Conservation (phyloP, 1,284 basidiomycete species). For the Leccinum discolor region DNA sequence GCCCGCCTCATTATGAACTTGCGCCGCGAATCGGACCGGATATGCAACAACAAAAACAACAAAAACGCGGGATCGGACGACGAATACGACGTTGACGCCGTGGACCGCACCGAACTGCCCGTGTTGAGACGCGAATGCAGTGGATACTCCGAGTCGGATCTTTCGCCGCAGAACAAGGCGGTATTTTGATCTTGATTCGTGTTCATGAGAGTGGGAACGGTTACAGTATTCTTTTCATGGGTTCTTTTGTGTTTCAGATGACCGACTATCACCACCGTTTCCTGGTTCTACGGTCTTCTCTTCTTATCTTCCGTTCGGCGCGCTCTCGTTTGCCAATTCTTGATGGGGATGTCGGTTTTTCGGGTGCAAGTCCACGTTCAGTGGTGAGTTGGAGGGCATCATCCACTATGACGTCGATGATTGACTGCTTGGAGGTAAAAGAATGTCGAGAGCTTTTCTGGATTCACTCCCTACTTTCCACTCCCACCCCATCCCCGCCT, state of each 20-base stretch:
- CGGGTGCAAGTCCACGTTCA: neutral
- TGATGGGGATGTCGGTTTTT: neutral
- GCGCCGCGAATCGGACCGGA: too few relatives aligned
- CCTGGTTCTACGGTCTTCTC: neutral
- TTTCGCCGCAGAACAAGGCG: neutral
- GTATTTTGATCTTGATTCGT: neutral
- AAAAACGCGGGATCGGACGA: too few relatives aligned
- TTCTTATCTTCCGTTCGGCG: neutral
- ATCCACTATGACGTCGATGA: neutral
- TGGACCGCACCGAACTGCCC: too few relatives aligned
- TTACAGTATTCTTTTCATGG: too few relatives aligned
- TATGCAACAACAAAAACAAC: too few relatives aligned
- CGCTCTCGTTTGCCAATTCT: neutral
- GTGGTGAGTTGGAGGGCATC: neutral
- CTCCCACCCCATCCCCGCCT: neutral
- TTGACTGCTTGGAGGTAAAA: neutral
- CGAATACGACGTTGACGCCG: rapidly evolving
- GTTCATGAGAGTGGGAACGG: too few relatives aligned
- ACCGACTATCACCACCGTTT: neutral
- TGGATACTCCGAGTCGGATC: neutral
- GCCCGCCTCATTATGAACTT: too few relatives aligned
- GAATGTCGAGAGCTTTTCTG: neutral
- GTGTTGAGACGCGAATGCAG: too few relatives aligned
- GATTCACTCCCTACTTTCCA: neutral
- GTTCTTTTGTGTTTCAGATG: neutral